Percentiles rank a stretch among this genome's conserved stretches.
Evolutionary conservation across 2,329 filamentous ascomycete genomes (phyloP).

Genomic region (Aspergillus pseudoviridinutans): DNA sequence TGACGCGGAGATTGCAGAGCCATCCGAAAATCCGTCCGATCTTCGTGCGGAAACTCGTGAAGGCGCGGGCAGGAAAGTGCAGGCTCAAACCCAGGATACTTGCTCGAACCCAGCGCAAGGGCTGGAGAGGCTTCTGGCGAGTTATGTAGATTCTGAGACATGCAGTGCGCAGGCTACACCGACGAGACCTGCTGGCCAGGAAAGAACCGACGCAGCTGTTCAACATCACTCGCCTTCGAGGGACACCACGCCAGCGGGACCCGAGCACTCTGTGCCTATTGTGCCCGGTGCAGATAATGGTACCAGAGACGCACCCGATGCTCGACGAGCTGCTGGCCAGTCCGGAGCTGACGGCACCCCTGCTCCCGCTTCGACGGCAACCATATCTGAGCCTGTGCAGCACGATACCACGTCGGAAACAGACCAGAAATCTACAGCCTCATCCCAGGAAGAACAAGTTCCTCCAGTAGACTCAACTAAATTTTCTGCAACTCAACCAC

Average conservation of each 20-base stretch:
- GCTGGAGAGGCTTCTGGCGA: conserved; percentile 13
- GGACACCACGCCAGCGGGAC: not conserved
- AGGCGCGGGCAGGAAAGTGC: conserved; percentile 19
- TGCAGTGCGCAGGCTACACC: conserved; percentile 18
- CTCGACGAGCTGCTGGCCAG: conserved; percentile 17
- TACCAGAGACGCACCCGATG: conserved; percentile 14
- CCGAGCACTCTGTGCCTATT: not conserved
- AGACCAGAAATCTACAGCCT: conserved; percentile 17
- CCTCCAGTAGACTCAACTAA: conserved; percentile 26
- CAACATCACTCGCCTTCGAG: conserved; percentile 17
- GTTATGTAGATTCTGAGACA: not conserved
- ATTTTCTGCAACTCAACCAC: conserved; percentile 45
- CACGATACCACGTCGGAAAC: conserved; percentile 22
- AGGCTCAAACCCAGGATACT: conserved; percentile 3
- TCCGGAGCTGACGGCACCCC: conserved; percentile 11
- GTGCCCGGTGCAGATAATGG: not conserved
- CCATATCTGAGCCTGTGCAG: conserved; percentile 15
- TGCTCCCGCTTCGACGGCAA: conserved; percentile 13
- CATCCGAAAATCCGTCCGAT: conserved; percentile 10
- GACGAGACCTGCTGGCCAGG: not conserved
- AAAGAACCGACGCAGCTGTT: conserved; percentile 15
- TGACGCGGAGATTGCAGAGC: conserved; percentile 12
- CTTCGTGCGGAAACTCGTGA: conserved; percentile 11
- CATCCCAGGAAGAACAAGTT: conserved; percentile 29
- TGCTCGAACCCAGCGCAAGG: conserved; percentile 16